These are phyloP conservation scores for Coprinopsis strossmayeri DNA, from an alignment of 768 basidiomycete genomes.

Conservation along the genomic window DNA sequence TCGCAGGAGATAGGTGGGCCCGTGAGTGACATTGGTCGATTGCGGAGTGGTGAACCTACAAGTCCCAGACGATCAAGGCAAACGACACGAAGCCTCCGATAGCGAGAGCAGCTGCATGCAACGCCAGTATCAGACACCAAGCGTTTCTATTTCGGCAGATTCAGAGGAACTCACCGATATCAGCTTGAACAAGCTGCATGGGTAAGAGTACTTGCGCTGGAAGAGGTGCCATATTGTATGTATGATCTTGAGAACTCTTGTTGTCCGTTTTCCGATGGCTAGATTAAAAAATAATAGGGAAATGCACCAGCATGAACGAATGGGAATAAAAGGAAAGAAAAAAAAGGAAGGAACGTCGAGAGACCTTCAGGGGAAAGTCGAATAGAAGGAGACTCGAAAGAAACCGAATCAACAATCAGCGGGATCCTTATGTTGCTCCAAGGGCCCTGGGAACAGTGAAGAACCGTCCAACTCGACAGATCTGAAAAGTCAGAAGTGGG, in stretches of 20 bases:
- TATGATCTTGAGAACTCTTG: too few species aligned
- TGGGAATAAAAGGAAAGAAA: background rate
- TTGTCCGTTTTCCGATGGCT: background rate
- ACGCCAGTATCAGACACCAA: background rate
- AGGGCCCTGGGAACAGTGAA: too few species aligned
- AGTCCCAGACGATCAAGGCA: conserved; percentile 11
- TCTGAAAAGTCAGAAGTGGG: too few species aligned
- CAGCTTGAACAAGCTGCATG: background rate
- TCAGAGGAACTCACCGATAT: conserved; percentile 1
- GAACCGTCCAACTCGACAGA: too few species aligned
- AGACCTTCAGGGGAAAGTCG: background rate
- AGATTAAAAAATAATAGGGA: background rate
- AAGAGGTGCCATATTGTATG: background rate
- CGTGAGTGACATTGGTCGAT: too few species aligned
- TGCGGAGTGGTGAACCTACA: conserved; percentile 1
- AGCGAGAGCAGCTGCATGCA: conserved; percentile 3
- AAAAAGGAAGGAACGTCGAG: background rate
- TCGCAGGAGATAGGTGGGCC: too few species aligned
- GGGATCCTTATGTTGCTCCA: too few species aligned
- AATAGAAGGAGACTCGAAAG: background rate
- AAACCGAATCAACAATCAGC: too few species aligned
- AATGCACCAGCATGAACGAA: conserved; percentile 3
- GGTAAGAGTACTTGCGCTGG: background rate
- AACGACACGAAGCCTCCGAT: conserved; percentile 11
- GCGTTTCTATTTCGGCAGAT: too few species aligned